phyloP scores from a whole-genome alignment of 2,329 filamentous ascomycete genomes.

The Colletotrichum gigasporum region DNA sequence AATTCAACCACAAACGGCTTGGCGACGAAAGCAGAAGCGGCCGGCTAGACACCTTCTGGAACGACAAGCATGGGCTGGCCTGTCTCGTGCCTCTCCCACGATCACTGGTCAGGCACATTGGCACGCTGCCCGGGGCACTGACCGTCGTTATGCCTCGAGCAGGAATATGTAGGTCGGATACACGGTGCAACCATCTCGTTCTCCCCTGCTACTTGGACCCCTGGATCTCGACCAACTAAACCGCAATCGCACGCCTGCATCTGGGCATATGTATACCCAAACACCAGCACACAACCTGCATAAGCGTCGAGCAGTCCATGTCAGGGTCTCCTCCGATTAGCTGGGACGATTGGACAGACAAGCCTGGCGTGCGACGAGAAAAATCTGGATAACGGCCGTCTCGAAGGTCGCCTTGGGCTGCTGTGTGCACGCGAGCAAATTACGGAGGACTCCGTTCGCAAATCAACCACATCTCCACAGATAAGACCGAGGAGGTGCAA shows the following conservation, averaged over 20 bases:
- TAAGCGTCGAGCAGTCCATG: conserved; percentile 30
- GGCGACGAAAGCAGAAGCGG: neutral
- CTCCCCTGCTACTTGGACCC: conserved; percentile 23
- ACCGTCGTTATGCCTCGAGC: conserved; percentile 23
- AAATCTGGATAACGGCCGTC: conserved; percentile 2
- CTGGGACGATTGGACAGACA: conserved; percentile 8
- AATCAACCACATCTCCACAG: conserved; percentile 25
- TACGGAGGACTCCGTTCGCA: conserved; percentile 15
- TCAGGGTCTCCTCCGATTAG: conserved; percentile 24
- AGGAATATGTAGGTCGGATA: conserved; percentile 5
- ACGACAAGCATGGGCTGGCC: conserved; percentile 18
- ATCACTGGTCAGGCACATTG: neutral
- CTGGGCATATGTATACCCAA: conserved; percentile 22
- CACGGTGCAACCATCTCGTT: neutral
- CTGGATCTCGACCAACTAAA: conserved; percentile 24
- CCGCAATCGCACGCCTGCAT: conserved; percentile 28
- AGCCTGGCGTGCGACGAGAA: conserved; percentile 9
- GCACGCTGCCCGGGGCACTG: neutral
- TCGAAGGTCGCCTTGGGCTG: neutral
- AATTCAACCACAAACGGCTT: neutral
- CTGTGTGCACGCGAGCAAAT: conserved; percentile 16
- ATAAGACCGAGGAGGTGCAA: neutral
- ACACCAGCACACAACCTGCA: conserved; percentile 28
- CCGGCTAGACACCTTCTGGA: conserved; percentile 18
- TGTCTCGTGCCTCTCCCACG: conserved; percentile 16